Evolutionary conservation across 352 stramenopile genomes (phyloP), one percentile per base, ranked within the genome.

Genomic region (Pilasporangium apinafurcum): DNA sequence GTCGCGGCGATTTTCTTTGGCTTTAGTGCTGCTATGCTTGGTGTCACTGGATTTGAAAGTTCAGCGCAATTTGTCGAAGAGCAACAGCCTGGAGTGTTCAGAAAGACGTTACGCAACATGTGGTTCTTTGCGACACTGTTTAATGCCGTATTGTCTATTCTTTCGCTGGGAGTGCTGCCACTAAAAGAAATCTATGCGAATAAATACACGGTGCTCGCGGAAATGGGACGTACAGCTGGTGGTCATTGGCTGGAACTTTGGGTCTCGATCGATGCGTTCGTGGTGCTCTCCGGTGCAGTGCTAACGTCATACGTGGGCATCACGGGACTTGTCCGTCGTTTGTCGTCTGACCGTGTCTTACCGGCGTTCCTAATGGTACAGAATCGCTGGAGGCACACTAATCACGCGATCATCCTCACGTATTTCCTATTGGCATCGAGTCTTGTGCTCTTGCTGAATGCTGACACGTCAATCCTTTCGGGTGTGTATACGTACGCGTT

Each of bases 11-110:
- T 83, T 16, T 83, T 79, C 45, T 86, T 89, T 42, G 76, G 76
- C 25, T 79, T 73, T 36, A 62, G 48, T 10, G 63, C 61, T n/a
- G 79, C 81, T 6, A 86, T 95, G 68, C 62, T 95, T 9, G 81
- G 83, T 36, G 70, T 93, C 49, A 85, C 65, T 12, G 83, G 83
- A 26, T 95, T 95, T 51, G 83, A 95, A 64, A 89, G 64, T 1
- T 82, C 65, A 34, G 73, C 74, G 8, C 76, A 93, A 50, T 92
- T 92, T 62, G 76, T 95, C 21, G 79, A 95, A 56, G 65, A 89
- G 51, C 78, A 92, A 47, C 46, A 71, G 31, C 57, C 59, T 3
- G 74, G 80, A 1, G 78, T 92, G 14, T 95, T 93, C 48, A 45
- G 56, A 47, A 63, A 67, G 43, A 71, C 63, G 28, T 33, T 75